phyloP scores from a whole-genome alignment of 2,329 filamentous ascomycete species.

The Clarireedia hainanense region DNA sequence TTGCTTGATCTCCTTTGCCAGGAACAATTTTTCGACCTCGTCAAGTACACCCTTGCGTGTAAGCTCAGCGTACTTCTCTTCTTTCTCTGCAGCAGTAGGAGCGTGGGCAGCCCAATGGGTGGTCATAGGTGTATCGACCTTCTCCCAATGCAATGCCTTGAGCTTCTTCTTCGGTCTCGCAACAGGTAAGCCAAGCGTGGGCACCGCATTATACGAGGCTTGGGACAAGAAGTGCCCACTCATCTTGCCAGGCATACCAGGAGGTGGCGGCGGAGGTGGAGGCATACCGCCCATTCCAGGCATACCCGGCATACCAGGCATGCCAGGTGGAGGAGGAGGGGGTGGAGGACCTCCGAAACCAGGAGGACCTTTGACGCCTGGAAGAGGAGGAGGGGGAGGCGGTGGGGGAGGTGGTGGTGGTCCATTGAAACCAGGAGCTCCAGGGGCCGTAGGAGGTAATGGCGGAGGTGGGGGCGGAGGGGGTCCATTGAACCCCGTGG shows the following conservation, averaged over 20 bases:
- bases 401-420: slow-evolving; percentile 35
- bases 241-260: slow-evolving; percentile 59
- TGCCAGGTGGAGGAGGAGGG: slow-evolving; percentile 38
- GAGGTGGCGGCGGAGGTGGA: slow-evolving; percentile 44
- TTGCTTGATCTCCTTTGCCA: slow-evolving; percentile 93
- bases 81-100: slow-evolving; percentile 78
- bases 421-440: slow-evolving; percentile 18
- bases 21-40: slow-evolving; percentile 94
- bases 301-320: slow-evolving; percentile 33
- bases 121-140: slow-evolving; percentile 84
- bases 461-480: slow-evolving; percentile 33
- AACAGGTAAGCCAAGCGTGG: slow-evolving; percentile 64
- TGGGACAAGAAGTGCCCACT: slow-evolving; percentile 70
- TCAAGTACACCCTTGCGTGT: slow-evolving; percentile 92
- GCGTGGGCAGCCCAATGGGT: slow-evolving; percentile 89
- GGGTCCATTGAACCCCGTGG: slow-evolving; percentile 27
- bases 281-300: slow-evolving; percentile 41
- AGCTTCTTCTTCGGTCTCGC: slow-evolving; percentile 97
- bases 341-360: slow-evolving; percentile 30
- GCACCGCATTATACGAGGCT: slow-evolving; percentile 41
- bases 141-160: slow-evolving; percentile 98
- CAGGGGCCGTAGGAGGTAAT: slow-evolving; percentile 31
- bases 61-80: slow-evolving; percentile 92
- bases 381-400: slow-evolving; percentile 28
- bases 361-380: slow-evolving; percentile 20